phyloP scores from a whole-genome alignment of 805 yeast species.

The Candida silvatica region DNA sequence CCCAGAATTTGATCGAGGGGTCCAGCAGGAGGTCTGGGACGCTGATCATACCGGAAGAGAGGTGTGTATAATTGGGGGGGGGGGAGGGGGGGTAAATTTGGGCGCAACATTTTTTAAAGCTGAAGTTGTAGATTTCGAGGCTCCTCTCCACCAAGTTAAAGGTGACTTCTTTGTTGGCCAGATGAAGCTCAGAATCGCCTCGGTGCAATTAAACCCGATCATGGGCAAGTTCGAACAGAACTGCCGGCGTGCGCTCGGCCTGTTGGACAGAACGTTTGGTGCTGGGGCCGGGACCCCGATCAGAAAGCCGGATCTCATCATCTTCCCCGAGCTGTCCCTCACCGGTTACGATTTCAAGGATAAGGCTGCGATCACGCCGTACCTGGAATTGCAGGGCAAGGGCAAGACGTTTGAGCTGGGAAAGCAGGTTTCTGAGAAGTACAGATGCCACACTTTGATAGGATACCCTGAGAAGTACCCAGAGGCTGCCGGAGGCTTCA shows the following conservation, averaged over 20 bases:
- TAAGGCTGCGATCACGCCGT: conserved; percentile 44
- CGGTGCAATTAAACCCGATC: conserved; percentile 59
- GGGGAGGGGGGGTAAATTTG: too few species aligned
- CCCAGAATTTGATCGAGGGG: conserved; percentile 84
- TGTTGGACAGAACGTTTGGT: conserved; percentile 27
- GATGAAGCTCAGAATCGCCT: conserved; percentile 50
- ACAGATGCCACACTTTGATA: conserved; percentile 57
- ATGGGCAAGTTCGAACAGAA: conserved; percentile 54
- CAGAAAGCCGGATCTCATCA: conserved; percentile 47
- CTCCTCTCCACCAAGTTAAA: too few species aligned
- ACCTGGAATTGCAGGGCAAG: conserved; percentile 34
- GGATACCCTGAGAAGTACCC: conserved; percentile 71
- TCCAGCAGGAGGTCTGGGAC: conserved; percentile 58
- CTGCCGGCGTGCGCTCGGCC: conserved; percentile 32
- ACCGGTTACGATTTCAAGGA: conserved; percentile 71
- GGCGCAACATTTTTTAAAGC: too few species aligned
- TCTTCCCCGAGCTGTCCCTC: conserved; percentile 77
- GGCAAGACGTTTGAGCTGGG: conserved; percentile 50
- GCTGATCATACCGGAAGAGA: conserved; percentile 2
- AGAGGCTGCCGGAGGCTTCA: conserved; percentile 2
- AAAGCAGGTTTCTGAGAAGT: conserved; percentile 35
- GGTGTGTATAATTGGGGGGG: not conserved
- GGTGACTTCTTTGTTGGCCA: too few species aligned
- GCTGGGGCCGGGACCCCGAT: not conserved
- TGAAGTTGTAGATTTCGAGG: too few species aligned